A percentile compares a stretch with the other conserved stretches of the same genome.
phyloP scores from a whole-genome alignment of 225 moss, liverwort and hornwort genomes.

The Polytrichum commune region DNA sequence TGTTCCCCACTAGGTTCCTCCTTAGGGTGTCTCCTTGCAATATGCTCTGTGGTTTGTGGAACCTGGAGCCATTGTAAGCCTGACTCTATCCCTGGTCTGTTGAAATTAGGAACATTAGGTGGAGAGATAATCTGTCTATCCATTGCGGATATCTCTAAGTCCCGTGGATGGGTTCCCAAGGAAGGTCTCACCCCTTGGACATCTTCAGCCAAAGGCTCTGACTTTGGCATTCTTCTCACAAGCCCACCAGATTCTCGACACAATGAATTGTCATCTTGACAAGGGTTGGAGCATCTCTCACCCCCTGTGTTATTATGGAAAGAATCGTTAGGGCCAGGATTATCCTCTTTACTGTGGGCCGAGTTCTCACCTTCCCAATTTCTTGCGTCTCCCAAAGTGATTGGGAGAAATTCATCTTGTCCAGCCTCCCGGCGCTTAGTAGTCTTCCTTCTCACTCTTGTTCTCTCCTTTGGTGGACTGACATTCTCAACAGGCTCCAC shows the following conservation, averaged over 20 bases:
- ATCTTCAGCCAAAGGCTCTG: not conserved
- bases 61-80: constrained; percentile 22
- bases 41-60: not conserved
- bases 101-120: constrained; percentile 1
- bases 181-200: not conserved
- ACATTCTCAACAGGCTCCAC: constrained; percentile 27
- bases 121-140: constrained; percentile 8
- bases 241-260: constrained; percentile 6
- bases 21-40: constrained; percentile 17
- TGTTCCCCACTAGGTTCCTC: constrained; percentile 22
- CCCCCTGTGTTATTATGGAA: constrained; percentile 6
- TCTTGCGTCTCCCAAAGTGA: constrained; percentile 23
- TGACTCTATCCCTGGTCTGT: constrained; percentile 6
- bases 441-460: constrained; percentile 37
- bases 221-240: constrained; percentile 2
- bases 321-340: constrained; percentile 8
- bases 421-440: constrained; percentile 34
- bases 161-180: not conserved
- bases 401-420: constrained; percentile 36
- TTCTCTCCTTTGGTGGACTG: constrained; percentile 20
- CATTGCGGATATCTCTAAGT: constrained; percentile 9
- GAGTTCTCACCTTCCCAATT: constrained; percentile 14
- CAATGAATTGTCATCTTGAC: constrained; percentile 11
- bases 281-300: constrained; percentile 9
- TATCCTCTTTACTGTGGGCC: constrained; percentile 9